Evolutionary conservation across 2,329 filamentous ascomycete species (phyloP), one percentile per base, ranked within the genome.

Genomic region (Cercospora zeina): DNA sequence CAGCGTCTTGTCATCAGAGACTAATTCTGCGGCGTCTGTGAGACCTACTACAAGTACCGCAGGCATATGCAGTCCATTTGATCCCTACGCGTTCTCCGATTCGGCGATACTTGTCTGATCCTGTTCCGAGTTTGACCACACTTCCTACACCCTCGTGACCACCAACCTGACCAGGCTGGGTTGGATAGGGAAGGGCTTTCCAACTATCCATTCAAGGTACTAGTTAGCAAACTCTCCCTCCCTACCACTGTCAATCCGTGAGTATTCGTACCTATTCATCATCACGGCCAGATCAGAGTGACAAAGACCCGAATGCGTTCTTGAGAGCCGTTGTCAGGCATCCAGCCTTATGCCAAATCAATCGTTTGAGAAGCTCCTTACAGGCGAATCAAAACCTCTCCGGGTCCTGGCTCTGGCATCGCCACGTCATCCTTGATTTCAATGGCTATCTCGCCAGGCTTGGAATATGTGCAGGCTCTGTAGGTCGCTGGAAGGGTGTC

Each of bases 31-130:
- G 3, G 3, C 39, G n/a, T 4, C 9, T 45, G 7, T 11, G 16
- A 45, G n/a, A 21, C 39, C 11, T 45, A 45, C 16, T 45, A 45
- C 39, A 45, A 19, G 39, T 21, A 19, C 39, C 39, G 19, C 39
- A 45, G 39, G 39, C 39, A 45, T 19, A 45, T 11, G 39, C 39
- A 45, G 39, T 45, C 39, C 39, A 45, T 45, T 45, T 45, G 39
- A 45, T 45, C 1, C 39, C 39, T 1, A 45, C 39, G 1, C 39
- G 39, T 4, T 45, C 39, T 10, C 39, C 16, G 39, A 45, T 7
- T 9, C 11, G 19, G 39, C 39, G 39, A 45, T 45, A 45, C 16
- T 21, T 45, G 9, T 45, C 39, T 45, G 39, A 45, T 10, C 39
- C 39, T 10, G 39, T 19, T 21, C 39, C 39, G 5, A 45, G 39